A percentile compares a stretch with the other conserved stretches of the same genome.
These are phyloP conservation scores for Knoxdaviesia proteae DNA, from an alignment of 2,329 filamentous ascomycete genomes.

Conservation along the genomic window DNA sequence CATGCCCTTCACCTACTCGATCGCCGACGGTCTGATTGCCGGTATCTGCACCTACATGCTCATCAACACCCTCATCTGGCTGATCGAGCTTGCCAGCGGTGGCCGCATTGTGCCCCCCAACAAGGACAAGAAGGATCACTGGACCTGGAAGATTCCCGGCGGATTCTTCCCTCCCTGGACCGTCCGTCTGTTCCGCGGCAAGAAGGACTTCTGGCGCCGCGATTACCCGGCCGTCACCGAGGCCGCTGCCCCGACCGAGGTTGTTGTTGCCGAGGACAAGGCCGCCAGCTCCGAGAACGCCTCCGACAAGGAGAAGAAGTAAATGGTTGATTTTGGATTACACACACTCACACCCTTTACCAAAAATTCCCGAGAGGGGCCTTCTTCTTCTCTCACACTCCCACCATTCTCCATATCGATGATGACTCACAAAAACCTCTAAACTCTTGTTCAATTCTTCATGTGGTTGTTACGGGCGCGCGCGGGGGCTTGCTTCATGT, in stretches of 20 bases:
- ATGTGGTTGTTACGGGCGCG: no score
- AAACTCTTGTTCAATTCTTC: no score
- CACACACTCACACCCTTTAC: no score
- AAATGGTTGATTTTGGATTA: no score
- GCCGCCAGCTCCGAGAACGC: no score
- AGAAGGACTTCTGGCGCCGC: slow-evolving; percentile 52
- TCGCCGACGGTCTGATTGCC: slow-evolving; percentile 68
- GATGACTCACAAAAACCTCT: no score
- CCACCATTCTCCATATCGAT: no score
- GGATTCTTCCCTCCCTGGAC: slow-evolving; percentile 61
- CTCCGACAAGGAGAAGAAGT: no score
- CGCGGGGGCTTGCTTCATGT: no score
- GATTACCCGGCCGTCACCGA: slow-evolving; percentile 3
- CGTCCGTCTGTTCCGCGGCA: slow-evolving; percentile 38
- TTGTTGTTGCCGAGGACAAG: slow-evolving; percentile 1
- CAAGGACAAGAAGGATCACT: slow-evolving; percentile 56
- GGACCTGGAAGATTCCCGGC: slow-evolving; percentile 59
- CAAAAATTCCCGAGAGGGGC: no score
- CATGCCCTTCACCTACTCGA: slow-evolving; percentile 83
- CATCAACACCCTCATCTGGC: slow-evolving; percentile 51
- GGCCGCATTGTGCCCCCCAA: slow-evolving; percentile 56
- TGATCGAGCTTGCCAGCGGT: slow-evolving; percentile 42
- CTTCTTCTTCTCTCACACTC: no score
- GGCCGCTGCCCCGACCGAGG: slow-evolving; percentile 2
- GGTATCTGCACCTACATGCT: slow-evolving; percentile 59